Base-by-base conservation (phyloP, 257 asterid species). In the Solanum neorickii region DNA sequence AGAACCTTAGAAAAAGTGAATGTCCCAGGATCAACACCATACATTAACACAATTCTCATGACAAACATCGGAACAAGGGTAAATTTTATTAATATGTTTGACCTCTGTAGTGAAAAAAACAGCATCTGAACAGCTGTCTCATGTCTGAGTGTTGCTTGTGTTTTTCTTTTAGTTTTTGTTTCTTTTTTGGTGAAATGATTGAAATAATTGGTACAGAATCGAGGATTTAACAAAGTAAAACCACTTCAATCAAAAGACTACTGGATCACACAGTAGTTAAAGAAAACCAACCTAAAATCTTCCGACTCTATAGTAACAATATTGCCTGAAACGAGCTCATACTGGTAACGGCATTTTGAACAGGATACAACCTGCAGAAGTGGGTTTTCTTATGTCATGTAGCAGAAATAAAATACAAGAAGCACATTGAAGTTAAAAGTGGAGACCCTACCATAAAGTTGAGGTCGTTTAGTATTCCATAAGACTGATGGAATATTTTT, bases 1-100 rank as follows among this genome's bases (percentile, higher is more conserved):
- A 97, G 96, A 95, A 93, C 98, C 98, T 96, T 96, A 96, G 99
- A 94, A 93, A 93, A 95, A 93, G 97, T 93, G 93, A 92, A 93
- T 93, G 91, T 94, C 92, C 95, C 95, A 90, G 90, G 95, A 96
- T 96, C 97, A 96, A 93, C 92, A 90, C 92, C 95, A 83, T 89
- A 87, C 87, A 80, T 72, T 18, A 52, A 82, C 29, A 49, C 25
- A 49, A 46, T 49, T 82, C 20, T 82, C 21, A 82, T 82, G 85
- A 49, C 46, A 82, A 49, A 82, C 46, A 82, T 47, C 1, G 31
- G 85, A 49, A 82, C 46, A 82, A 82, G 85, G 1, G 69, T 29
- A 82, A 31, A 49, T 10, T 82, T 60, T 49, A 47, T 16, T 49
- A 60, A 31, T 74, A 23, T 16, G 74, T 23, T 49, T 70, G 47